Base-by-base conservation (phyloP, 768 basidiomycete species). In the Hydnomerulius pinastri region DNA sequence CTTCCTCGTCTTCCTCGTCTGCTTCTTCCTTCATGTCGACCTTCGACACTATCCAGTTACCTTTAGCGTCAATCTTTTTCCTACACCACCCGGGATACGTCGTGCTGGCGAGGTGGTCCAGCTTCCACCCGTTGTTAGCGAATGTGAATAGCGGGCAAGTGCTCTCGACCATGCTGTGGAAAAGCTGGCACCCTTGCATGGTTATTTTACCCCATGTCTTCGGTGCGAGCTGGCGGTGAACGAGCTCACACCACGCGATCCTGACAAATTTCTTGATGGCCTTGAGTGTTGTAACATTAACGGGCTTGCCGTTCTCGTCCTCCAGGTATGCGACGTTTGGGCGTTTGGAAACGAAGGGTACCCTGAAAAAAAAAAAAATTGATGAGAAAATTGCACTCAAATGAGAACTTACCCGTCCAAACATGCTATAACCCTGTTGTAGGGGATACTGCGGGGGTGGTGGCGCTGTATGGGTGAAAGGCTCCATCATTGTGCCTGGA, bases 291-390 rank as follows among this genome's bases (percentile, higher is more conserved):
- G 30, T 17, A 17, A n/a, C 44, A 9, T 7, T 4, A n/a, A 46
- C 8, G 0, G 27, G 15, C 7, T 46, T 35, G 2, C 44, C 32
- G 2, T 33, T 6, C 30, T 46, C 44, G 18, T 46, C 44, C 4
- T 46, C 30, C 8, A 46, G 44, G 30, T 46, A 46, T 30, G 29
- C n/a, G n/a, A n/a, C n/a, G n/a, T n/a, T n/a, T n/a, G n/a, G n/a
- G n/a, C n/a, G n/a, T n/a, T n/a, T n/a, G n/a, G n/a, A n/a, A n/a
- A n/a, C n/a, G n/a, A n/a, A n/a, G n/a, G n/a, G n/a, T n/a, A n/a
- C n/a, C n/a, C n/a, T n/a, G n/a, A n/a, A n/a, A n/a, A n/a, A n/a
- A n/a, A n/a, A n/a, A n/a, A n/a, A n/a, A n/a, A n/a, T n/a, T n/a
- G n/a, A n/a, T n/a, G n/a, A n/a, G n/a, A n/a, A n/a, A n/a, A n/a